Conservation (phyloP, 106 monocot species). For the Allium sativum region DNA sequence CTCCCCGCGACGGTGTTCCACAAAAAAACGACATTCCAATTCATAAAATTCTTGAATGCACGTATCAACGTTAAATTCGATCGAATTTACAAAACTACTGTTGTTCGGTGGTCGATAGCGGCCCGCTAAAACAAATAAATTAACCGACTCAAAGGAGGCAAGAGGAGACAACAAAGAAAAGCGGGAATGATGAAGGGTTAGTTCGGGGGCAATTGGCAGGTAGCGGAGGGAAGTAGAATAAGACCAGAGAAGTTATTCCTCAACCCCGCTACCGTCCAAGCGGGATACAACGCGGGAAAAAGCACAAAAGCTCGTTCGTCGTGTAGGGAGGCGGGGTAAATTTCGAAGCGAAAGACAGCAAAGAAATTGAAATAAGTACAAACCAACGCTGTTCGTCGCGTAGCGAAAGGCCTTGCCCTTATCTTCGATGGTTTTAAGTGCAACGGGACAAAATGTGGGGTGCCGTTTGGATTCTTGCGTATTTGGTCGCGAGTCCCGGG, state of each 20-base stretch:
- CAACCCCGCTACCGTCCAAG: slow-evolving; percentile 6
- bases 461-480: background rate
- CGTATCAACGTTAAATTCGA: too few species aligned
- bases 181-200: background rate
- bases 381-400: background rate
- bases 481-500: background rate
- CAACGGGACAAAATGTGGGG: slow-evolving; percentile 1
- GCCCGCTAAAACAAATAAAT: too few species aligned
- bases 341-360: background rate
- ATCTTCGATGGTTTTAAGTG: background rate
- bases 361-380: background rate
- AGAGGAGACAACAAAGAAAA: background rate
- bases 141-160: too few species aligned
- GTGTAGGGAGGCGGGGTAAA: background rate
- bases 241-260: slow-evolving; percentile 8
- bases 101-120: too few species aligned
- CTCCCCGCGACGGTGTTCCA: too few species aligned
- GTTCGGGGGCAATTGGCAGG: background rate
- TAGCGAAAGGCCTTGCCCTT: background rate
- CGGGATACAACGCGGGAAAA: background rate
- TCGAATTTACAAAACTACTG: too few species aligned
- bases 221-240: background rate
- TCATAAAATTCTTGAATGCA: too few species aligned
- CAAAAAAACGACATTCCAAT: too few species aligned
- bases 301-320: slow-evolving; percentile 1